Conservation (phyloP, 1,284 basidiomycete genomes). For the Sporisorium scitamineum region DNA sequence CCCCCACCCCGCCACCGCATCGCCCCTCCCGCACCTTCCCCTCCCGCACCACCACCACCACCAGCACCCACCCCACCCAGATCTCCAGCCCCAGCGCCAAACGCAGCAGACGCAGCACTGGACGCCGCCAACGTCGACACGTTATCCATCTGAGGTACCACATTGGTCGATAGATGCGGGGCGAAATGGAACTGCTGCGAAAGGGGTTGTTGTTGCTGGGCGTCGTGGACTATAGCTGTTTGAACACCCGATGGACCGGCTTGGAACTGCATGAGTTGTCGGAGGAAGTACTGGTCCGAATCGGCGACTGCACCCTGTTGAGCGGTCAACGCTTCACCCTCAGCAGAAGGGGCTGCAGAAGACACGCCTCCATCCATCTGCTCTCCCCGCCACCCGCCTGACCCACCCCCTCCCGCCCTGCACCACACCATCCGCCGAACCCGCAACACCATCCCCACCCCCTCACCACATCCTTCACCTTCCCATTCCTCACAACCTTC, state of each 20-base stretch:
- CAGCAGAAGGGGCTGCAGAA: background rate
- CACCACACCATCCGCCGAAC: background rate
- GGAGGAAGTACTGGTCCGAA: constrained; percentile 31
- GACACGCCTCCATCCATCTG: background rate
- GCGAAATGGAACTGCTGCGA: constrained; percentile 1
- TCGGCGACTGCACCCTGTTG: constrained; percentile 6
- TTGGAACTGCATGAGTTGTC: constrained; percentile 51
- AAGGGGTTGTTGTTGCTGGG: background rate
- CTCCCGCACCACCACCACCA: background rate
- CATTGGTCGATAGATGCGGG: background rate
- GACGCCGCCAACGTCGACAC: background rate
- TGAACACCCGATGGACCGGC: constrained; percentile 49
- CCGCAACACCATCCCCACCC: background rate
- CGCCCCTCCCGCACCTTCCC: background rate
- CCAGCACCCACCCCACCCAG: background rate
- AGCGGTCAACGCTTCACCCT: background rate
- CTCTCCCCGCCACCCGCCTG: background rate
- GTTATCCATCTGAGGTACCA: background rate
- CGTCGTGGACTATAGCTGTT: constrained; percentile 28
- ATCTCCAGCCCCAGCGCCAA: too few species aligned
- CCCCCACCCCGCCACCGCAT: background rate
- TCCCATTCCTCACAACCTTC: constrained; percentile 12
- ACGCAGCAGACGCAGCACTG: constrained; percentile 5
- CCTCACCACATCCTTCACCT: background rate
- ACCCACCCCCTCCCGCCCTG: background rate